Conservation (phyloP, 805 yeast genomes). For the Wickerhamiella alocasiicola region DNA sequence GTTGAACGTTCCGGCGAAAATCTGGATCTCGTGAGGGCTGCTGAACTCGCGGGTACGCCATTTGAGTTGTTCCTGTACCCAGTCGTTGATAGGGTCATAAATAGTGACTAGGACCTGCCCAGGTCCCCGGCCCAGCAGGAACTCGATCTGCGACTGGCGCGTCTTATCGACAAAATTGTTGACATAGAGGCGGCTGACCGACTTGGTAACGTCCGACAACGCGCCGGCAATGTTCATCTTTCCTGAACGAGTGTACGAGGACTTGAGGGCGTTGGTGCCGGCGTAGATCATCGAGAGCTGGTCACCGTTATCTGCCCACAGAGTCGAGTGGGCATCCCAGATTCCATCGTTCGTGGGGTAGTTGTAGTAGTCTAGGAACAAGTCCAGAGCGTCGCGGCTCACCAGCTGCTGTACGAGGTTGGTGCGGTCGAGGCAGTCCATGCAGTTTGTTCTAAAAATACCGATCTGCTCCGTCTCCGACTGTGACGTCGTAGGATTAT, state of each 20-base stretch:
- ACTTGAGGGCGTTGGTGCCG: constrained; percentile 93
- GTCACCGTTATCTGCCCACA: constrained; percentile 99
- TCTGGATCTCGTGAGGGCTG: constrained; percentile 41
- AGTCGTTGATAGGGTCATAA: constrained; percentile 82
- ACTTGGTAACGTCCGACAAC: constrained; percentile 90
- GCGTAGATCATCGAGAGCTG: constrained; percentile 91
- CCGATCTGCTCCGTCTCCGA: constrained; percentile 72
- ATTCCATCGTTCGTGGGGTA: constrained; percentile 37
- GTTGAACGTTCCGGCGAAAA: constrained; percentile 79
- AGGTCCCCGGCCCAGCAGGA: constrained; percentile 68
- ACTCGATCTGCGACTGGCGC: constrained; percentile 81
- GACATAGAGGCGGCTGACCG: constrained; percentile 88
- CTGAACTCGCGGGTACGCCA: constrained; percentile 44
- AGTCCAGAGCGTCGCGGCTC: constrained; percentile 52
- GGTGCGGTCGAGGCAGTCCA: constrained; percentile 91
- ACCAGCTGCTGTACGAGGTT: constrained; percentile 70
- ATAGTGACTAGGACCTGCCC: constrained; percentile 58
- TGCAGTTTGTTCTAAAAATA: constrained; percentile 82
- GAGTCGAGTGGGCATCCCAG: constrained; percentile 60
- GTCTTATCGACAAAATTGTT: constrained; percentile 89
- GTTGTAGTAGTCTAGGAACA: constrained; percentile 33
- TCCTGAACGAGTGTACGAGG: constrained; percentile 88
- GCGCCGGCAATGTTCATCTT: constrained; percentile 97
- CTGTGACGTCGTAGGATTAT: constrained; percentile 44
- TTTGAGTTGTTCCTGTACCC: constrained; percentile 52